These are phyloP conservation scores for Entomortierella lignicola DNA, from an alignment of 192 early-diverging fungal genomes.

Conservation along the genomic window DNA sequence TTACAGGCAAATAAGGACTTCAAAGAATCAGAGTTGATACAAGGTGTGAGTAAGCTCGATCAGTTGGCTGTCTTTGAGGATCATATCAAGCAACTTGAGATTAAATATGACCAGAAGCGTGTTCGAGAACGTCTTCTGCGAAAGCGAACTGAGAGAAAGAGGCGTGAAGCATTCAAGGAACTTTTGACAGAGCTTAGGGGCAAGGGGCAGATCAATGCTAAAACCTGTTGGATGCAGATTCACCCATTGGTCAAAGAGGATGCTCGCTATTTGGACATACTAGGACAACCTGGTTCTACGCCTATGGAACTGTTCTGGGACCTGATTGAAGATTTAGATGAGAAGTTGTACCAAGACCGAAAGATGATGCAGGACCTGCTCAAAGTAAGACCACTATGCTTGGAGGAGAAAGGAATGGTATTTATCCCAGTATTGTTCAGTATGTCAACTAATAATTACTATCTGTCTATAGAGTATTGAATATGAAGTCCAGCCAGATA, in stretches of 20 bases:
- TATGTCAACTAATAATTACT: neutral
- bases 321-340: conserved; percentile 81
- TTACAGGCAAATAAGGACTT: conserved; percentile 65
- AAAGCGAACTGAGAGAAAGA: conserved; percentile 75
- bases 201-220: conserved; percentile 71
- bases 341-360: conserved; percentile 74
- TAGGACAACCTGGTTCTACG: conserved; percentile 85
- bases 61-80: conserved; percentile 86
- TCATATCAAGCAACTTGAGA: conserved; percentile 75
- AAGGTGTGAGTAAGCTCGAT: conserved; percentile 84
- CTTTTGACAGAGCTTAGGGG: conserved; percentile 73
- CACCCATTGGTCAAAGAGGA: conserved; percentile 81
- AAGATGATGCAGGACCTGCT: conserved; percentile 74
- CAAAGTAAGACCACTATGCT: conserved; percentile 64
- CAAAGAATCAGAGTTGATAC: conserved; percentile 56
- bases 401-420: too few species aligned
- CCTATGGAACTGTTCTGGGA: conserved; percentile 98
- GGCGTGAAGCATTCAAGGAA: conserved; percentile 77
- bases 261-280: conserved; percentile 71
- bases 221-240: conserved; percentile 89
- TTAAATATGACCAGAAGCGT: conserved; percentile 63
- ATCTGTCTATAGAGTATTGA: conserved; percentile 46
- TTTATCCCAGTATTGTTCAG: too few species aligned
- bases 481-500: conserved; percentile 60
- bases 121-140: conserved; percentile 47